Conservation (phyloP, 1,139 yeast genomes). For the Nadsonia starkeyi-henricii region DNA sequence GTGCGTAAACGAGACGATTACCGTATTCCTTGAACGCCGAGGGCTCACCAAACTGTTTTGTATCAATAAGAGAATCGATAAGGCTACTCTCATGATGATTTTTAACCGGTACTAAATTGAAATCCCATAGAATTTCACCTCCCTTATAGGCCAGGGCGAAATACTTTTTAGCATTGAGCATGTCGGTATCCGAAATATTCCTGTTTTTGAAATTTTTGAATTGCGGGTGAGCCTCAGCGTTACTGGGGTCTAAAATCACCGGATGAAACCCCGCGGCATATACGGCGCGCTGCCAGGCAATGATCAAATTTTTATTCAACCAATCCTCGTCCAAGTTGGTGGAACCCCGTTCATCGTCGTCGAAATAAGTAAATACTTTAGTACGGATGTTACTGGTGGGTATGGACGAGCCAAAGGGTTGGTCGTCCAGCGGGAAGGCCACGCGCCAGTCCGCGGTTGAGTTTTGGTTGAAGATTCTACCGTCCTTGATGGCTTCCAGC, state of each 20-base stretch:
- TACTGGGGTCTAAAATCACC: slow-evolving; percentile 9
- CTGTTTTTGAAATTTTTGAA: not conserved
- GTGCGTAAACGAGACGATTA: not conserved
- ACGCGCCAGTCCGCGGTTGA: slow-evolving; percentile 4
- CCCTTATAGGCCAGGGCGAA: not conserved
- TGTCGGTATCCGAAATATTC: not conserved
- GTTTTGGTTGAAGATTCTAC: slow-evolving; percentile 2
- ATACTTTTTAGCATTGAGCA: not conserved
- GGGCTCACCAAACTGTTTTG: not conserved
- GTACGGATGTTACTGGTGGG: slow-evolving; percentile 1
- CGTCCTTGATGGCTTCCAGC: slow-evolving; percentile 3
- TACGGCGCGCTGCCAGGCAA: slow-evolving; percentile 21
- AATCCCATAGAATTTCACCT: not conserved
- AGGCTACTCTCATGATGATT: not conserved
- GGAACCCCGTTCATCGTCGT: not conserved
- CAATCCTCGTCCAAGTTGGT: not conserved
- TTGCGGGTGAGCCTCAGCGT: not conserved
- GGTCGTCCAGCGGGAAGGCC: slow-evolving; percentile 1
- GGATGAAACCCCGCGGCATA: slow-evolving; percentile 23
- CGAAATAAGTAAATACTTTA: slow-evolving; percentile 1
- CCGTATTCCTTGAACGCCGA: not conserved
- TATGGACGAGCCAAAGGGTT: slow-evolving; percentile 1
- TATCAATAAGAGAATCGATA: not conserved
- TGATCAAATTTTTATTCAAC: not conserved
- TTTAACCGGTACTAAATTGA: not conserved